Conservation (phyloP, 345 rosid genomes). For the Citrus glauca region DNA sequence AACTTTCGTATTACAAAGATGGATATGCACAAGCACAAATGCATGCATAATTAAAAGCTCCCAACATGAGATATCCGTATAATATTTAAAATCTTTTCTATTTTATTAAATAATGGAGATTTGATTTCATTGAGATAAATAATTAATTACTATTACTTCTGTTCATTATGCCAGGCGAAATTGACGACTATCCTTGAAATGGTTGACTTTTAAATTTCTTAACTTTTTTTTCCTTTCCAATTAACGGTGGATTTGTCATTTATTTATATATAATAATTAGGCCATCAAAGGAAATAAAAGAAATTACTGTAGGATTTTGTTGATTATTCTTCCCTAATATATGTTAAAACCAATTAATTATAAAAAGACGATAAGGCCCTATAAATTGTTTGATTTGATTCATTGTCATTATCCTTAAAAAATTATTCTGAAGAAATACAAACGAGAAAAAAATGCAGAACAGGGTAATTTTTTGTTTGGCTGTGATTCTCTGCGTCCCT, state of each 20-base stretch:
- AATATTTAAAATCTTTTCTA: too few relatives aligned
- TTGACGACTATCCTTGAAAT: background rate
- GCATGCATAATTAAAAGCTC: too few relatives aligned
- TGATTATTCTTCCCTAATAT: background rate
- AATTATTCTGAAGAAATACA: background rate
- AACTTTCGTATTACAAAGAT: too few relatives aligned
- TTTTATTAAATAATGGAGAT: too few relatives aligned
- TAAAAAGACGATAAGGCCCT: background rate
- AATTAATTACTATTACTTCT: too few relatives aligned
- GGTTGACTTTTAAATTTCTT: background rate
- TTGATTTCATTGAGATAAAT: too few relatives aligned
- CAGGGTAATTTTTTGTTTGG: background rate
- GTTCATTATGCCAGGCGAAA: too few relatives aligned
- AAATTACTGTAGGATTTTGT: background rate
- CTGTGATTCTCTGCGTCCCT: constrained; percentile 5
- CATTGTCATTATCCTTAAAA: background rate
- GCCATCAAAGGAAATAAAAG: background rate
- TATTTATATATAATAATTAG: background rate
- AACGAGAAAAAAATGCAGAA: constrained; percentile 2
- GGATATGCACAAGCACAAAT: too few relatives aligned
- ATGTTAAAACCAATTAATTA: too few relatives aligned
- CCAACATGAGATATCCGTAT: too few relatives aligned
- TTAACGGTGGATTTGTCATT: background rate
- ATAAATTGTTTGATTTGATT: too few relatives aligned
- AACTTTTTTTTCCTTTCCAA: background rate